Base-by-base conservation (phyloP, 2,329 filamentous ascomycete species). In the Microdochium nivale region DNA sequence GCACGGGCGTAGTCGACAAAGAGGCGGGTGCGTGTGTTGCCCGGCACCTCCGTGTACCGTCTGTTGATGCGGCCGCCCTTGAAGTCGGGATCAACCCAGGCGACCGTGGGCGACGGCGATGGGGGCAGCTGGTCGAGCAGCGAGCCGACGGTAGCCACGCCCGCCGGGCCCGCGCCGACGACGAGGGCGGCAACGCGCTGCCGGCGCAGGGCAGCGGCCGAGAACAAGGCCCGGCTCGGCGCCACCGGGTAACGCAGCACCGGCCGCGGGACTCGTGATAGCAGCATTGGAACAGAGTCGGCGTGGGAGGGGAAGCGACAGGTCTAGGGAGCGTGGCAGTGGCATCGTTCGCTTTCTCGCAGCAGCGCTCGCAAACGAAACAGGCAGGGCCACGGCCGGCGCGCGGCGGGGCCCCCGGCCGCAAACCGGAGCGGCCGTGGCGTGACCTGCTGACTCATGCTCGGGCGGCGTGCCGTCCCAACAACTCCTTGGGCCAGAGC, bases 101-200 rank as follows among this genome's bases (percentile, higher is more conserved):
- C 63, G 48, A 84, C 72, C 14, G 73, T 73, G 9, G 68, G 64
- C 8, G 74, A 66, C 48, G 68, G 64, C 8, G 74, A 66, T 47
- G 73, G 52, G 24, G 51, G 70, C 30, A 47, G 46, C 9, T 73
- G 71, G 59, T 84, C 79, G 19, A 85, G 70, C 19, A 85, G 65
- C 58, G 81, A 83, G n/a, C 81, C 81, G 24, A 84, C 70, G 7
- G 75, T 76, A 3, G 79, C 80, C 51, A 84, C 73, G 52, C 81
- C 81, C 44, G 77, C 78, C 3, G 79, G 76, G 16, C 80, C 80
- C 51, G 74, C 78, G 49, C 80, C 80, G 21, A 82, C 76, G 2
- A 84, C 79, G 1, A 83, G 73, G 2, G 79, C 79, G 10, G 24
- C 46, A 8, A 47, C 40, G 3, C 40, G 40, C 21, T 44, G 40